Evolutionary conservation across 1,139 yeast genomes (phyloP), one percentile per base, ranked within the genome.

Genomic region (Debaryomyces nepalensis): DNA sequence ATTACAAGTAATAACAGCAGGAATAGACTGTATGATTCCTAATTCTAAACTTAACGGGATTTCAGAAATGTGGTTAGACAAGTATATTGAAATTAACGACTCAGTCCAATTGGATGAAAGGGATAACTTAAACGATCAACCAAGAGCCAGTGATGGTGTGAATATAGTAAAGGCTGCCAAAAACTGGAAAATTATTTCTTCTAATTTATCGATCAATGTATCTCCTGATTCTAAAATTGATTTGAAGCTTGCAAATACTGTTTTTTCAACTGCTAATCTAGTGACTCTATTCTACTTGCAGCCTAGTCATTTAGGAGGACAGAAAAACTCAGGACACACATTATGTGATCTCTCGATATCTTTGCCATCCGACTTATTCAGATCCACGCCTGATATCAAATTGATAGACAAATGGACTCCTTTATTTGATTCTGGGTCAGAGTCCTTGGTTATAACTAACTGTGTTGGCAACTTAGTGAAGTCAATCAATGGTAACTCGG

Each of bases 391-490:
- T 2, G 36, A 30, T 22, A 41, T 49, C 2, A 27, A 40, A 0
- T 26, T 43, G 2, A 14, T 41, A 21, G 77, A 72, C 43, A 55
- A 61, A 29, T 70, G 77, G 74, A 65, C 66, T 0, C 62, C 69
- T 2, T 58, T 70, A 37, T 55, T 59, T 29, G 53, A 49, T 7
- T 37, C 47, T 1, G 44, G 45, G 3, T 37, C 47, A 4, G 52
- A 45, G 10, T 48, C 54, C 20, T 59, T 76, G 34, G 45, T 50
- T 2, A 63, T 80, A 42, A 75, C 83, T 2, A 60, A 64, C 5
- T 68, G 72, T 42, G 61, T 67, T 2, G 82, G 82, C 23, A 81
- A 81, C 53, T 64, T 81, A 57, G 59, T 80, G 49, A 79, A 79
- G 54, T 54, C 67, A 5, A 67, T 81, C 45, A 71, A 80, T 47